Conservation (phyloP, 495 filamentous ascomycete species). For the Aspergillus biplanus region DNA sequence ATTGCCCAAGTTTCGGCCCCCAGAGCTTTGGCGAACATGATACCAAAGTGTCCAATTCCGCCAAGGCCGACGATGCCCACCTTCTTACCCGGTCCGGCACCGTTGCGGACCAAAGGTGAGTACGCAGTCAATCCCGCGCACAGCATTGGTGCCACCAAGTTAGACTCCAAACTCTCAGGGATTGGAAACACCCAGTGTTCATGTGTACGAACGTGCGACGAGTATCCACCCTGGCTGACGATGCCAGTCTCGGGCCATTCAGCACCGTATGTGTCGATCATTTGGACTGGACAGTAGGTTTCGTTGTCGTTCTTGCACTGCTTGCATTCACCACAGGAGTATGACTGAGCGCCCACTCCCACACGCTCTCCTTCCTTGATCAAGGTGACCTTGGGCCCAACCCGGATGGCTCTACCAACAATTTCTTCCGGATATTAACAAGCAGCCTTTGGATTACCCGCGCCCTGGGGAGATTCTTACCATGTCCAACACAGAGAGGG, state of each 20-base stretch:
- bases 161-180: conserved; percentile 69
- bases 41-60: conserved; percentile 74
- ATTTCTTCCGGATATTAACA: conserved; percentile 51
- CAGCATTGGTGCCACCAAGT: conserved; percentile 80
- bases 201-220: conserved; percentile 73
- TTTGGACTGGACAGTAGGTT: conserved; percentile 73
- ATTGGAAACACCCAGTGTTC: conserved; percentile 69
- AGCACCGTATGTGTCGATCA: conserved; percentile 65
- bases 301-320: conserved; percentile 74
- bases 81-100: conserved; percentile 77
- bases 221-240: conserved; percentile 66
- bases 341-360: conserved; percentile 78
- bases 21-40: conserved; percentile 72
- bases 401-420: conserved; percentile 70
- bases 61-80: conserved; percentile 79
- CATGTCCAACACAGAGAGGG: conserved; percentile 73
- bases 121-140: conserved; percentile 86
- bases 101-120: conserved; percentile 75
- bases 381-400: conserved; percentile 66
- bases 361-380: conserved; percentile 78
- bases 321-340: conserved; percentile 70
- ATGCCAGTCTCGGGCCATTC: conserved; percentile 66
- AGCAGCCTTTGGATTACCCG: background rate
- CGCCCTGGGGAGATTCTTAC: conserved; percentile 26
- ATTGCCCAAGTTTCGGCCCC: conserved; percentile 74